These are phyloP conservation scores for Paecilomyces sp. DNA, from an alignment of 2,329 filamentous ascomycete species.

Conservation along the genomic window DNA sequence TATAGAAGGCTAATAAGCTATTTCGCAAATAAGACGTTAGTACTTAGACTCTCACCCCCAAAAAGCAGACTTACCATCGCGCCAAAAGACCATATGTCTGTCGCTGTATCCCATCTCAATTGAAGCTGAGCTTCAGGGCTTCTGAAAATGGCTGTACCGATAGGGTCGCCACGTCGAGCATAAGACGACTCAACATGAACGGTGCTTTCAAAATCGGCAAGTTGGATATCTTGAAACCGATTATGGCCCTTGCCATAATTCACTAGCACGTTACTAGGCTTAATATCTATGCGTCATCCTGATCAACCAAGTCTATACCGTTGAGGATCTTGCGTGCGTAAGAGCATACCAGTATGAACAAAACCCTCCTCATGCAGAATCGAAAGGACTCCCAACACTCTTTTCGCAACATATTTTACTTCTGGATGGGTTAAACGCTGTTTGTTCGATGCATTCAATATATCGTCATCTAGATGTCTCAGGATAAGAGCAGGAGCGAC, in stretches of 20 bases:
- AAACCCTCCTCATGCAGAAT: background rate
- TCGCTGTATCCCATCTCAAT: conserved; percentile 15
- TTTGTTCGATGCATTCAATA: background rate
- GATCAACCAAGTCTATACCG: too few relatives aligned
- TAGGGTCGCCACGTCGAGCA: conserved; percentile 10
- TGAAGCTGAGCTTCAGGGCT: conserved; percentile 17
- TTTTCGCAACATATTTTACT: background rate
- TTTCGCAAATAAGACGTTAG: too few relatives aligned
- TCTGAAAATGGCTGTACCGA: conserved; percentile 14
- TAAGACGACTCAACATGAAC: conserved; percentile 9
- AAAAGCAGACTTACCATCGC: too few relatives aligned
- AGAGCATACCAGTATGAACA: background rate
- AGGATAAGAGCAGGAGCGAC: conserved; percentile 4
- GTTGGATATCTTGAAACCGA: conserved; percentile 14
- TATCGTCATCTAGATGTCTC: background rate
- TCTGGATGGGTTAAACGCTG: background rate
- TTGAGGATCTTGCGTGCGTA: too few relatives aligned
- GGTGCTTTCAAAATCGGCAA: conserved; percentile 15
- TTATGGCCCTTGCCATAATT: conserved; percentile 9
- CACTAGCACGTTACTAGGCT: conserved; percentile 13
- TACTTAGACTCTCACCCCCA: too few relatives aligned
- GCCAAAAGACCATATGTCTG: conserved; percentile 7
- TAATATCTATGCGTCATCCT: background rate
- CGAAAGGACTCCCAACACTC: background rate
- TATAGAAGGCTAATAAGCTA: too few relatives aligned